Base-by-base conservation (phyloP, 495 filamentous ascomycete species). In the Neurospora sp. region DNA sequence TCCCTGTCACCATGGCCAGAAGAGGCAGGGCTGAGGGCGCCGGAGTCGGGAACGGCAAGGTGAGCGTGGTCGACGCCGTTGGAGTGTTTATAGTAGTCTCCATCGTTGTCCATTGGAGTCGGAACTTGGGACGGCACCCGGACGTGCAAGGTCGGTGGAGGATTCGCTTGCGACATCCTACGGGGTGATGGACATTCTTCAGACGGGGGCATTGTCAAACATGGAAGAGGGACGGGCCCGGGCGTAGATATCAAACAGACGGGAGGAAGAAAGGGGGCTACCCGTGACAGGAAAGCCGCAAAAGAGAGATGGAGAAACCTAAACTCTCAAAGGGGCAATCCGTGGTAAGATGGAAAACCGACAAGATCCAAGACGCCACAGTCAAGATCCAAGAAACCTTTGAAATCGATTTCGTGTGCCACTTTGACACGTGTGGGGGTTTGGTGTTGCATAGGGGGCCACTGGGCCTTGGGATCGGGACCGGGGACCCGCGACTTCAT, bases 1-100 rank as follows among this genome's bases (percentile, higher is more conserved):
- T 96, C 94, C 28, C 83, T 76, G 54, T 66, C 54, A 1, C 54
- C 54, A 34, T 66, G 28, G 24, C 28, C 31, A 10, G 82, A 75
- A 19, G 76, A 79, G 5, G 37, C 39, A 9, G 76, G 75, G 43
- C 76, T 76, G 15, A 72, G 48, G 15, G 73, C 24, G 13, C 19
- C 17, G 28, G 74, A 31, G 4, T 77, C 77, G 13, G 78, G 75
- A 11, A 54, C 71, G 2, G 78, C 74, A 59, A 76, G 74, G 31
- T 77, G 74, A 4, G 69, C 66, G 15, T 79, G 76, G 45, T 73
- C 39, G 42, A 78, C 80, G 45, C 75, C 74, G 0, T 71, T 69
- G 48, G 66, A 69, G 37, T 73, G 72, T 54, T 81, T 77, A 6
- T 71, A 70, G 8, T 69, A 70, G 19, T 79, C 79, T 13, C 48